Conservation (phyloP, 2,329 filamentous ascomycete genomes). For the Sporothrix sp. region DNA sequence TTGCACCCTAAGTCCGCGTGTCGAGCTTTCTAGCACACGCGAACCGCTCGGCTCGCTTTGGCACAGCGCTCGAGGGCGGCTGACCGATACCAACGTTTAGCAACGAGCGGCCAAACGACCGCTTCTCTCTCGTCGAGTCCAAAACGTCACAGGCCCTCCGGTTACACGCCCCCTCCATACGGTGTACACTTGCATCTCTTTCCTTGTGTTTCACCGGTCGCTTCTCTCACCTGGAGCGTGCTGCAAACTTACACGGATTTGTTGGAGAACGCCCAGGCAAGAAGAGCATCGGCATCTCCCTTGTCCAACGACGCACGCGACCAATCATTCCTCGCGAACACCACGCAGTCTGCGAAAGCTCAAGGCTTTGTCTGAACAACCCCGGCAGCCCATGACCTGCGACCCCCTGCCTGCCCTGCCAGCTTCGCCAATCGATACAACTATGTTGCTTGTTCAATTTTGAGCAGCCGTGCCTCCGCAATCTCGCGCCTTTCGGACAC, state of each 20-base stretch:
- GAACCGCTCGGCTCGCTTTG: too few species aligned
- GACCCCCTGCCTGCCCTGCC: not conserved
- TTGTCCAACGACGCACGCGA: slow-evolving; percentile 9
- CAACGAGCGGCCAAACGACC: too few species aligned
- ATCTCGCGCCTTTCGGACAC: not conserved
- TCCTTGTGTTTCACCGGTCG: not conserved
- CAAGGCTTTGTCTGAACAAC: too few species aligned
- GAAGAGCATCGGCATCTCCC: not conserved
- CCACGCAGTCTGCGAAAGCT: not conserved
- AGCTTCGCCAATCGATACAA: not conserved
- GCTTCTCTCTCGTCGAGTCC: too few species aligned
- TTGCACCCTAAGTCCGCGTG: slow-evolving; percentile 7
- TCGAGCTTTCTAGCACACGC: not conserved
- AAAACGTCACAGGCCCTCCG: not conserved
- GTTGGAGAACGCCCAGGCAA: not conserved
- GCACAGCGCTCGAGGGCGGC: too few species aligned
- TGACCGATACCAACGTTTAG: too few species aligned
- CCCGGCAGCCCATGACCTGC: too few species aligned
- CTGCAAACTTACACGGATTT: not conserved
- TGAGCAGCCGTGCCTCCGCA: slow-evolving; percentile 2
- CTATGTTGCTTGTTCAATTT: slow-evolving; percentile 6
- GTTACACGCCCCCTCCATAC: not conserved
- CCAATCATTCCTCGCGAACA: not conserved
- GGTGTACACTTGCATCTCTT: too few species aligned
- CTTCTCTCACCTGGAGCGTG: too few species aligned